These are phyloP conservation scores for Gossypium rotundifolium DNA, from an alignment of 345 rosid genomes.

Conservation along the genomic window DNA sequence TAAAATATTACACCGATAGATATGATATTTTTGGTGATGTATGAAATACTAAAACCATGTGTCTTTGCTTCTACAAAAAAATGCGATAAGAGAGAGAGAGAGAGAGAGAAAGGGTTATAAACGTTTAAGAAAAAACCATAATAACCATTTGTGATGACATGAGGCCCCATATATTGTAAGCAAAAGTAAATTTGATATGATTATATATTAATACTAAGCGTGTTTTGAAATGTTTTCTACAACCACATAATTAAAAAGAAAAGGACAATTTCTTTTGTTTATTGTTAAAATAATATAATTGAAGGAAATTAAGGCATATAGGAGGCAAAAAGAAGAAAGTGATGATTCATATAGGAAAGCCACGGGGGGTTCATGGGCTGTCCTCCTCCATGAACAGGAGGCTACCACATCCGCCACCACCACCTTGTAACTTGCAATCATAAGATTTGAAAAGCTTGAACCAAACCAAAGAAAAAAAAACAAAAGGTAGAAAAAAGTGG, in stretches of 20 bases:
- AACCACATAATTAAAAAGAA: neutral
- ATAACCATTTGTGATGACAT: slow-evolving; percentile 1
- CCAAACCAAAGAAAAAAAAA: slow-evolving; percentile 12
- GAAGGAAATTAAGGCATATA: neutral
- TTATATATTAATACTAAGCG: neutral
- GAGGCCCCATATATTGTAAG: neutral
- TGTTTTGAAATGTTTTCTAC: neutral
- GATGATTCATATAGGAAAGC: neutral
- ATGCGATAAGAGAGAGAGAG: too few relatives aligned
- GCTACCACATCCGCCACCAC: neutral
- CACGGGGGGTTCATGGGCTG: slow-evolving; percentile 14
- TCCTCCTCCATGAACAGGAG: slow-evolving; percentile 13
- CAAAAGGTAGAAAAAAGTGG: neutral
- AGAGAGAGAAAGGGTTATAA: neutral
- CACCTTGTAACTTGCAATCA: slow-evolving; percentile 28
- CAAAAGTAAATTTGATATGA: neutral
- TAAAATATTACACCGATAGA: too few relatives aligned
- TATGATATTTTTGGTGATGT: too few relatives aligned
- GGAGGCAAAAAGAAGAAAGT: neutral
- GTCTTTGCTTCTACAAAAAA: neutral
- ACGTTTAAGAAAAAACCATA: neutral
- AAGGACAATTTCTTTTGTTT: neutral
- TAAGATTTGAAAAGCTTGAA: slow-evolving; percentile 35
- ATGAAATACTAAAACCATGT: neutral
- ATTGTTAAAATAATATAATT: neutral